These are phyloP conservation scores for Triticum urartu DNA, from an alignment of 176 grass and related monocot species.

Conservation along the genomic window DNA sequence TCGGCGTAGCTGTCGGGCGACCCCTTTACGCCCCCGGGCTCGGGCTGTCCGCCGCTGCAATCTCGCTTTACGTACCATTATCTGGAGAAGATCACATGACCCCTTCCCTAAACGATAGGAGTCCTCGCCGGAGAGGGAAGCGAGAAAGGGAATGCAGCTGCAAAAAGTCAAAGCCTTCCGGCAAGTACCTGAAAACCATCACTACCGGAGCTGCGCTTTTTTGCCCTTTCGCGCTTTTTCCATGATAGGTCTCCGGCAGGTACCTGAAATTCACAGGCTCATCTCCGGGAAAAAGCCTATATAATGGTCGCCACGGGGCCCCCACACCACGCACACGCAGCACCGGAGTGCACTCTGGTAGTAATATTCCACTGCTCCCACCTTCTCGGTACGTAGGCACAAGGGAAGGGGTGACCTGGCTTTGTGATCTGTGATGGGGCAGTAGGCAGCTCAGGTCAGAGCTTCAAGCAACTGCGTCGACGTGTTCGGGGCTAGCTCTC, in stretches of 20 bases:
- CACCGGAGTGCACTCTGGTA: background rate
- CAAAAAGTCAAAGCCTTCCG: constrained; percentile 30
- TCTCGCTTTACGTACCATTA: constrained; percentile 22
- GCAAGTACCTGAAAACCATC: constrained; percentile 32
- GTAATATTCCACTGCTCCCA: background rate
- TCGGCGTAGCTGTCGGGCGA: constrained; percentile 32
- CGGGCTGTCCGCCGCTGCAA: background rate
- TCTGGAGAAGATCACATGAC: constrained; percentile 26
- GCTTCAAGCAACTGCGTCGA: background rate
- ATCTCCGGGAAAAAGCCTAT: background rate
- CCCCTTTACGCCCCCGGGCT: background rate
- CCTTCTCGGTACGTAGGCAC: background rate
- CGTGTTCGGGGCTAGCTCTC: background rate
- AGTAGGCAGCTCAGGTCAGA: background rate
- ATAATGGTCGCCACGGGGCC: constrained; percentile 20
- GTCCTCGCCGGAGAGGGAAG: background rate
- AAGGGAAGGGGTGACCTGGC: too few species aligned
- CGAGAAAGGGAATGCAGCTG: background rate
- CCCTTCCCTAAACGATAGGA: background rate
- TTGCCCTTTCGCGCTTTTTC: constrained; percentile 19
- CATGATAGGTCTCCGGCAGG: background rate
- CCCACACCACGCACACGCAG: constrained; percentile 4
- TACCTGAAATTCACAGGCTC: background rate
- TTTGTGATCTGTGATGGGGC: background rate
- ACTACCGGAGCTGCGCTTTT: constrained; percentile 19